A percentile compares a stretch with the other conserved stretches of the same genome.
Evolutionary conservation across 2,329 filamentous ascomycete genomes (phyloP).

Genomic region (Akanthomyces uredinophilus): DNA sequence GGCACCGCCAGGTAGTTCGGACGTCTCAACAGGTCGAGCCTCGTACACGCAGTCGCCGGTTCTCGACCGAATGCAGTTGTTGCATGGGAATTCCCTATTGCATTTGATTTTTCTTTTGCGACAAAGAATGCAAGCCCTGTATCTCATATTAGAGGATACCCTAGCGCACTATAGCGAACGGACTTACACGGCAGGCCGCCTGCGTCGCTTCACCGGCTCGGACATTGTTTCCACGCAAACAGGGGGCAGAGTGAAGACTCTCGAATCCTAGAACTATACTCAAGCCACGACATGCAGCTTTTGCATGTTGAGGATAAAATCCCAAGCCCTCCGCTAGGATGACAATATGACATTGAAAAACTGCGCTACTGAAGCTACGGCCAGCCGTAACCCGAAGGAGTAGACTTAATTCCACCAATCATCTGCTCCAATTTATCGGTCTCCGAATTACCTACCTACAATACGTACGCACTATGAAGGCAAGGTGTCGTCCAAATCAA

Average conservation of each 20-base stretch:
- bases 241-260: not conserved
- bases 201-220: constrained; percentile 8
- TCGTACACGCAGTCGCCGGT: constrained; percentile 31
- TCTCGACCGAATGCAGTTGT: constrained; percentile 36
- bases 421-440: not conserved
- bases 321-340: not conserved
- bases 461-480: not conserved
- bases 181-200: constrained; percentile 15
- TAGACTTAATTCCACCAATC: constrained; percentile 9
- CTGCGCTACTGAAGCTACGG: not conserved
- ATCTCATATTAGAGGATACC: not conserved
- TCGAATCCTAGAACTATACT: too few relatives aligned
- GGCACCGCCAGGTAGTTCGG: not conserved
- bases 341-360: not conserved
- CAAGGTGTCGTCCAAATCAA: too few relatives aligned
- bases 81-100: constrained; percentile 36
- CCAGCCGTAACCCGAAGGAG: constrained; percentile 11
- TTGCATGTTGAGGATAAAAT: not conserved
- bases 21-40: constrained; percentile 16
- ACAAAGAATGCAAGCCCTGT: constrained; percentile 37
- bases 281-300: not conserved
- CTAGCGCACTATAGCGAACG: not conserved
- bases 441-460: not conserved
- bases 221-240: not conserved
- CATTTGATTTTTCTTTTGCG: constrained; percentile 41